phyloP scores from a whole-genome alignment of 139 green algal genomes.

The Chara braunii region DNA sequence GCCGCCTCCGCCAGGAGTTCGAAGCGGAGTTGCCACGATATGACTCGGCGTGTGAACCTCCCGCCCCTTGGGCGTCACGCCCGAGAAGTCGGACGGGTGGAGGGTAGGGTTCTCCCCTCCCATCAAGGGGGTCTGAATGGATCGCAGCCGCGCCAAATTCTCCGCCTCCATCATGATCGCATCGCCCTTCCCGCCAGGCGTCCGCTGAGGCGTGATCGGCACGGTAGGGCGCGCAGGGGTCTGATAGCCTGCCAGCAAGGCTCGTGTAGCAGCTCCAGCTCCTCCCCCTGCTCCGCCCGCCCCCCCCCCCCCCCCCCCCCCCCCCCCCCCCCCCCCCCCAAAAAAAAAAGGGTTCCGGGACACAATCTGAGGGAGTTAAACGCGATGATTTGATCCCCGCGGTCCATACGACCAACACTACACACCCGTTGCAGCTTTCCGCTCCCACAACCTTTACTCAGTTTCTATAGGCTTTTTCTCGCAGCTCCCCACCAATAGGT shows the following conservation, averaged over 20 bases:
- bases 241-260: constrained; percentile 45
- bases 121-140: constrained; percentile 76
- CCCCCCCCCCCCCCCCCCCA: neutral
- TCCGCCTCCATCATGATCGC: constrained; percentile 74
- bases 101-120: constrained; percentile 78
- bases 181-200: constrained; percentile 67
- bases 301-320: neutral
- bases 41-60: constrained; percentile 20
- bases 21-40: constrained; percentile 48
- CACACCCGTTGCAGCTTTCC: no score
- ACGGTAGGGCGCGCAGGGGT: constrained; percentile 53
- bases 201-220: constrained; percentile 67
- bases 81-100: constrained; percentile 61
- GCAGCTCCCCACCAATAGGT: no score
- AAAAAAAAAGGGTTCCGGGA: no score
- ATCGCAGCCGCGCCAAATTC: constrained; percentile 64
- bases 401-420: no score
- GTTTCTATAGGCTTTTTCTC: no score
- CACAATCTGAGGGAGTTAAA: no score
- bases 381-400: no score
- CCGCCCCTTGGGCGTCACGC: constrained; percentile 54
- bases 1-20: constrained; percentile 19
- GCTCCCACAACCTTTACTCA: no score
- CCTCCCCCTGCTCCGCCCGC: neutral
- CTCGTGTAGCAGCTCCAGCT: constrained; percentile 26